A percentile compares a stretch with the other conserved stretches of the same genome.
phyloP scores from a whole-genome alignment of 768 basidiomycete species.

The Tephrocybe sp. region DNA sequence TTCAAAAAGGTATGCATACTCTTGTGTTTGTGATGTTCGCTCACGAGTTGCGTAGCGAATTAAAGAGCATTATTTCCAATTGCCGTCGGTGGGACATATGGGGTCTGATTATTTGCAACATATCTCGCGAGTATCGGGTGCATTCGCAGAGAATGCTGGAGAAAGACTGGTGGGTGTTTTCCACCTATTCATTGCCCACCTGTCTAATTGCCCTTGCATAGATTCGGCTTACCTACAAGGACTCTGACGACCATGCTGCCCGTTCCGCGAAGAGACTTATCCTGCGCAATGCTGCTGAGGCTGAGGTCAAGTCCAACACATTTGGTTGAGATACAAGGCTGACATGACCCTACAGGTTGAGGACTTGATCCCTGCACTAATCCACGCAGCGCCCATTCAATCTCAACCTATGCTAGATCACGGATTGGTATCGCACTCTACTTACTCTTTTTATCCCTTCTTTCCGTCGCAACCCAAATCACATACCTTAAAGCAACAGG shows the following conservation, averaged over 20 bases:
- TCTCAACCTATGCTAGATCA: constrained; percentile 21
- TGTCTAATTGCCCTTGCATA: constrained; percentile 24
- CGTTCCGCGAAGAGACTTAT: constrained; percentile 51
- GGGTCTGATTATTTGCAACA: constrained; percentile 49
- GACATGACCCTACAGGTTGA: constrained; percentile 9
- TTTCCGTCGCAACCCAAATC: constrained; percentile 46
- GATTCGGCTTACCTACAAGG: constrained; percentile 57
- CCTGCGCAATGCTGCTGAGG: constrained; percentile 53
- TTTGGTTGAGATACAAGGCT: not conserved
- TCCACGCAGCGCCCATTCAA: constrained; percentile 21
- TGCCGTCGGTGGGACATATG: constrained; percentile 47
- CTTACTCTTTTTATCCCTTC: constrained; percentile 73
- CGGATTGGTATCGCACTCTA: constrained; percentile 28
- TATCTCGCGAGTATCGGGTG: constrained; percentile 69
- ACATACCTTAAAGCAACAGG: constrained; percentile 43
- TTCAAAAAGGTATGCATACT: constrained; percentile 47
- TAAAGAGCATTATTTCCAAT: constrained; percentile 31
- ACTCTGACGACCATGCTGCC: constrained; percentile 34
- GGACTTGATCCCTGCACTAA: constrained; percentile 7
- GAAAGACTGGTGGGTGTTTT: constrained; percentile 41
- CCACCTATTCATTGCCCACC: not conserved
- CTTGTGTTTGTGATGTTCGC: not conserved
- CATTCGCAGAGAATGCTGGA: constrained; percentile 56
- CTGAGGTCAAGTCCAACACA: constrained; percentile 23
- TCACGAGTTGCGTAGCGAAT: constrained; percentile 35